These are phyloP conservation scores for Chamaecyparis obtusa DNA, from an alignment of 75 land plant species.

Conservation along the genomic window DNA sequence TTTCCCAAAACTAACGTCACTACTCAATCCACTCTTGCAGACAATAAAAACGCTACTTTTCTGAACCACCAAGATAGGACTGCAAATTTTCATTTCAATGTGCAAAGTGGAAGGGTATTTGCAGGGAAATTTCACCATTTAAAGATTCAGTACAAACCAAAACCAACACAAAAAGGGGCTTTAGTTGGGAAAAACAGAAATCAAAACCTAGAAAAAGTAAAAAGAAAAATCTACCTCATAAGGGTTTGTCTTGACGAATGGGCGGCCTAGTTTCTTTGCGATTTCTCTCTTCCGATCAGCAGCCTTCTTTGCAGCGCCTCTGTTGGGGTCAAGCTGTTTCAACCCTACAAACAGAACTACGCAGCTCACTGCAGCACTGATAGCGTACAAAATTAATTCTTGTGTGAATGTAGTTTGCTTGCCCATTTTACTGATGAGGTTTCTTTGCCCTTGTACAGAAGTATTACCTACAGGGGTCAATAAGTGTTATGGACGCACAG, in stretches of 20 bases:
- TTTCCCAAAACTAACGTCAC: background rate
- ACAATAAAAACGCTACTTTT: too few relatives aligned
- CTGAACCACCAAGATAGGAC: too few relatives aligned
- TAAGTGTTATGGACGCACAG: background rate
- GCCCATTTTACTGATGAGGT: background rate
- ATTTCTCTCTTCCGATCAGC: constrained; percentile 94
- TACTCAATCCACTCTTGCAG: background rate
- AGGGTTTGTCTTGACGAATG: constrained; percentile 75
- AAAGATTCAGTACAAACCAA: background rate
- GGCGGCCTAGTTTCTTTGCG: constrained; percentile 89
- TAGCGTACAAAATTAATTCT: constrained; percentile 77
- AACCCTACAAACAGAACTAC: constrained; percentile 76
- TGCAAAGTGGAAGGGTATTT: background rate
- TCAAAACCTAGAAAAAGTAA: background rate
- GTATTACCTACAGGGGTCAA: background rate
- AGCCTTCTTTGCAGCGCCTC: constrained; percentile 79
- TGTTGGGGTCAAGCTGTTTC: constrained; percentile 89
- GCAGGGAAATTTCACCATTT: background rate
- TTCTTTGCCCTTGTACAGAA: background rate
- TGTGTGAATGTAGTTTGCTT: constrained; percentile 60
- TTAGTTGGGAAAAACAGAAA: background rate
- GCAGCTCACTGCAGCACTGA: constrained; percentile 86
- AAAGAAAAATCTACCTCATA: constrained; percentile 66
- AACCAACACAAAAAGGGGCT: background rate
- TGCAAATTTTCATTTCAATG: background rate